Evolutionary conservation across 2,329 filamentous ascomycete genomes (phyloP), one percentile per base, ranked within the genome.

Genomic region (Colletotrichum liaoningense): DNA sequence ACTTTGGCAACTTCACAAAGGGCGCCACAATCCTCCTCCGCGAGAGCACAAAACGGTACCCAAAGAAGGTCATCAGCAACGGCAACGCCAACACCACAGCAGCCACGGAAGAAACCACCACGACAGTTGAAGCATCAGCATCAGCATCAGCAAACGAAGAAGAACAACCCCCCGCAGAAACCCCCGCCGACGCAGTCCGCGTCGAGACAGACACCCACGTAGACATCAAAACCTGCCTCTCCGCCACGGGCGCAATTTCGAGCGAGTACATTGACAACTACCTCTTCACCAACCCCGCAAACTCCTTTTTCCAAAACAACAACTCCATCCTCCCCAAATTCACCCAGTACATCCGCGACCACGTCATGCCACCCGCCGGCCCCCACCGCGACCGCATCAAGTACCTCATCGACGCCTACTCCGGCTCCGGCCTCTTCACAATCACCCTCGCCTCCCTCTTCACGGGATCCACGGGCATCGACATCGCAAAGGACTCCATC

Each of bases 221-320:
- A 22, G 94, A 98, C 81, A 87, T 93, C 81, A 98, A 98, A 83
- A 93, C 92, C 4, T 98, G 94, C 86, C 91, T 97, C 77, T 98
- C 95, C 4, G 92, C 98, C 84, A 90, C 91, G 81, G 97, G 96
- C 76, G 93, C 90, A 76, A 93, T 89, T 63, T 92, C 94, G 4
- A 95, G 93, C 35, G 97, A 99, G 83, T 98, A 97, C 84, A 90
- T 99, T 75, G 94, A 93, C 79, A 85, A 91, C 82, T 97, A 93
- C 85, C 87, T 92, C 79, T 98, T 99, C 85, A 92, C 92, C 81
- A 98, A 97, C 85, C 94, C 94, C 3, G 97, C 97, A 12, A 95
- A 95, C 73, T 92, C 94, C 65, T 99, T 99, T 86, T 99, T 99
- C 90, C 97, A 99, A 81, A 99, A 99, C 88, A 99, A 99, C 89